Percentiles rank a stretch among this genome's conserved stretches.
phyloP scores from a whole-genome alignment of 2,329 filamentous ascomycete species.

The Chaetomiaceae sp. region DNA sequence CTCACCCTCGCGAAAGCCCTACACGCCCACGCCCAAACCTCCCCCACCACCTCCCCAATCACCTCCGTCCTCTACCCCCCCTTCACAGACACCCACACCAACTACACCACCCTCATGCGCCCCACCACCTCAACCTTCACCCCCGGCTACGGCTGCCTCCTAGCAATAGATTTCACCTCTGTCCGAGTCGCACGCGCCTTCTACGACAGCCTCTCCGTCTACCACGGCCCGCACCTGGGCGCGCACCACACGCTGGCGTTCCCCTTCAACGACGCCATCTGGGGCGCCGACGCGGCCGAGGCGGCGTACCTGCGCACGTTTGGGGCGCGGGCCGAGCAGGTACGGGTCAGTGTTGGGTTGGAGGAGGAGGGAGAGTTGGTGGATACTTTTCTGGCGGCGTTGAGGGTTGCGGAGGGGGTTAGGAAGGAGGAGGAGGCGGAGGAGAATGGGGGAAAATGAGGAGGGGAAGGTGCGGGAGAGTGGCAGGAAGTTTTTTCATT shows the following conservation, averaged over 20 bases:
- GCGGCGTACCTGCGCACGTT: conserved; percentile 34
- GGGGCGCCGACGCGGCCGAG: conserved; percentile 36
- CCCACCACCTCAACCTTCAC: conserved; percentile 39
- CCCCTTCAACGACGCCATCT: conserved; percentile 43
- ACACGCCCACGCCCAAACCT: conserved; percentile 31
- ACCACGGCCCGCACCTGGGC: conserved; percentile 50
- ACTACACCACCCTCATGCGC: conserved; percentile 36
- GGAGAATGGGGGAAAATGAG: background rate
- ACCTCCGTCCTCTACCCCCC: conserved; percentile 41
- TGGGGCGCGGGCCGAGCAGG: conserved; percentile 37
- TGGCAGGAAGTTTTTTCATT: no score
- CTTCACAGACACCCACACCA: conserved; percentile 31
- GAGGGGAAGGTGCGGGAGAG: background rate
- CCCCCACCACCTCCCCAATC: conserved; percentile 43
- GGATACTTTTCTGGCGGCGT: conserved; percentile 34
- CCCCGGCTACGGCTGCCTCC: conserved; percentile 52
- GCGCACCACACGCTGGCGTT: conserved; percentile 47
- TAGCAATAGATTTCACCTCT: conserved; percentile 47
- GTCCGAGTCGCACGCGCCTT: conserved; percentile 40
- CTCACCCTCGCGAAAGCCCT: conserved; percentile 43
- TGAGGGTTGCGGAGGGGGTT: conserved; percentile 27
- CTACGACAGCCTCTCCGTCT: conserved; percentile 45
- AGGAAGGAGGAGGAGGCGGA: conserved; percentile 3
- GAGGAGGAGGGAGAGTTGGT: conserved; percentile 41
- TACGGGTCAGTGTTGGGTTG: conserved; percentile 45